phyloP scores from a whole-genome alignment of 73 alveolate genomes.

The Tetrahymena elliotti region DNA sequence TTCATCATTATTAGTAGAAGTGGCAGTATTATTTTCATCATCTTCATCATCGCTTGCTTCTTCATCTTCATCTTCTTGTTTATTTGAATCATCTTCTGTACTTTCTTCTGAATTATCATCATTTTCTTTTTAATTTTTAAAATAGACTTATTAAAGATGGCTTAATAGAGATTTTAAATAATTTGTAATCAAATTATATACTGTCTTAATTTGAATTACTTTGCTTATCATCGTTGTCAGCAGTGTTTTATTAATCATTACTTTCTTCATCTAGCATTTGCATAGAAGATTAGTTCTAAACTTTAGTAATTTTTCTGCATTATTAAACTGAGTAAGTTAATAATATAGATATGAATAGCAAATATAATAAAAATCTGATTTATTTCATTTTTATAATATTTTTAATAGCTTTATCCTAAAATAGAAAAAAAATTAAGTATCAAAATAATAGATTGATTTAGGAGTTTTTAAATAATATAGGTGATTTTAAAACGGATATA shows the following conservation, averaged over 20 bases:
- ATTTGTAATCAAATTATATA: too few relatives aligned
- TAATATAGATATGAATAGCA: neutral
- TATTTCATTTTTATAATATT: neutral
- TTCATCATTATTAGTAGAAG: too few relatives aligned
- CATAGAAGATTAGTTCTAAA: neutral
- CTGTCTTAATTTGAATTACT: too few relatives aligned
- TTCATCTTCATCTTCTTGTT: neutral
- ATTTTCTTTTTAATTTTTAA: too few relatives aligned
- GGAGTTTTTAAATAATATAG: neutral
- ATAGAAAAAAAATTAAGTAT: neutral
- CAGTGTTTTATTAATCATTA: neutral
- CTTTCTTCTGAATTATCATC: too few relatives aligned
- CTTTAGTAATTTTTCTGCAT: neutral
- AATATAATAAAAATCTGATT: too few relatives aligned
- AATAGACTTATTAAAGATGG: too few relatives aligned
- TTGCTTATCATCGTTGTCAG: neutral
- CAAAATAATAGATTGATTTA: too few relatives aligned
- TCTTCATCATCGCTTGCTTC: neutral
- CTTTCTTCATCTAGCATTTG: neutral
- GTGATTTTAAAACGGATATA: neutral
- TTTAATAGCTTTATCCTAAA: too few relatives aligned
- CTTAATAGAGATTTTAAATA: too few relatives aligned
- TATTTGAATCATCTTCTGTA: too few relatives aligned
- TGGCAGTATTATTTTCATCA: too few relatives aligned
- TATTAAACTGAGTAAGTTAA: neutral